A percentile compares a stretch with the other conserved stretches of the same genome.
Evolutionary conservation across 192 early-diverging fungal genomes (phyloP).

Genomic region (Coemansia asiatica): DNA sequence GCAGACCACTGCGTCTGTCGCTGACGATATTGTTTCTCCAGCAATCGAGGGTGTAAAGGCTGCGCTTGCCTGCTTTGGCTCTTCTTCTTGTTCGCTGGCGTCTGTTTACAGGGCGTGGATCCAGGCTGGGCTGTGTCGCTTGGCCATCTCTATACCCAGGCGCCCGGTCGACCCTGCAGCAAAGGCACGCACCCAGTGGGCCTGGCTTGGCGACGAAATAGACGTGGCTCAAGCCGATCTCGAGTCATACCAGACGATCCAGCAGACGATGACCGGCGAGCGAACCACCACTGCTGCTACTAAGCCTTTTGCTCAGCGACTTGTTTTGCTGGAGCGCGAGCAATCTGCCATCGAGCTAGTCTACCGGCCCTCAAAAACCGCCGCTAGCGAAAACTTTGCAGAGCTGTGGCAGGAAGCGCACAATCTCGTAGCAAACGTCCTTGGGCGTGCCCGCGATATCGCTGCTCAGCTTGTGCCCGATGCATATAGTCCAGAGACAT

Average conservation of each 20-base stretch:
- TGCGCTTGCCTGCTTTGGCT: too few relatives aligned
- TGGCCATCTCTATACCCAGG: constrained; percentile 73
- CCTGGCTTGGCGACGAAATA: constrained; percentile 62
- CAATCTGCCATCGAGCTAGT: constrained; percentile 44
- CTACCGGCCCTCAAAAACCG: constrained; percentile 17
- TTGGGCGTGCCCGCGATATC: constrained; percentile 19
- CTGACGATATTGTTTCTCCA: background rate
- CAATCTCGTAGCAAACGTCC: constrained; percentile 16
- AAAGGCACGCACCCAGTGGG: constrained; percentile 64
- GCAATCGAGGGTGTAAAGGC: background rate
- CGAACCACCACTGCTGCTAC: constrained; percentile 16
- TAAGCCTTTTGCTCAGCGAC: constrained; percentile 4
- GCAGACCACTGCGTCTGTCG: background rate
- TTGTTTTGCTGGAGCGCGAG: constrained; percentile 23
- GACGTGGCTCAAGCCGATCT: constrained; percentile 58
- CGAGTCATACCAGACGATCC: constrained; percentile 58
- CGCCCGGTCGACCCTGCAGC: constrained; percentile 84
- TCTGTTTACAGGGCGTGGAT: constrained; percentile 48
- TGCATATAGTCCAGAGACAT: background rate
- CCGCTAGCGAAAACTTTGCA: constrained; percentile 5
- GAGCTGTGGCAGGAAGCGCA: constrained; percentile 54
- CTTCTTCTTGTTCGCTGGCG: background rate
- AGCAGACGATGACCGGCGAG: constrained; percentile 65
- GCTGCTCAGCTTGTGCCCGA: constrained; percentile 1
- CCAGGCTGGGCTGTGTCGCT: constrained; percentile 59